Evolutionary conservation across 805 yeast genomes (phyloP).

Genomic region (Candida qinlingensis): DNA sequence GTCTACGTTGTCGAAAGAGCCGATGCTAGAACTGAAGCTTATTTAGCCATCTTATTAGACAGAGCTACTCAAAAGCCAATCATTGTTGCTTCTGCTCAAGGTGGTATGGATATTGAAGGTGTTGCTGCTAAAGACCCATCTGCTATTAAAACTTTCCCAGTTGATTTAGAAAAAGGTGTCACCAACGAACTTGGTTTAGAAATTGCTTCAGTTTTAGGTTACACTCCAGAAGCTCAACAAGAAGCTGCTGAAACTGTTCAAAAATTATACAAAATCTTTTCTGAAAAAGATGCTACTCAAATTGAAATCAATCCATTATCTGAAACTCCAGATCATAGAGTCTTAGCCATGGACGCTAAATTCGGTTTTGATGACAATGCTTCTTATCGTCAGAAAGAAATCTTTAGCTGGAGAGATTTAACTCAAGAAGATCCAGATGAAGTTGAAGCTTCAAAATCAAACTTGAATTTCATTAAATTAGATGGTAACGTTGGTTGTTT

Average conservation of each 20-base stretch:
- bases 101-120: conserved; percentile 99
- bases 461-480: conserved; percentile 93
- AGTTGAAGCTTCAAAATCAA: conserved; percentile 83
- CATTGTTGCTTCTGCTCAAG: conserved; percentile 94
- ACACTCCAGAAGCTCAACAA: conserved; percentile 66
- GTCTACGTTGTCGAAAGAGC: conserved; percentile 95
- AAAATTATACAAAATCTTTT: conserved; percentile 83
- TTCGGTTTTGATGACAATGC: conserved; percentile 98
- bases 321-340: conserved; percentile 85
- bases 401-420: conserved; percentile 93
- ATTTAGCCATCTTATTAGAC: conserved; percentile 91
- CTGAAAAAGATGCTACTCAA: conserved; percentile 93
- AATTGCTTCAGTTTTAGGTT: conserved; percentile 78
- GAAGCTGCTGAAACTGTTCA: conserved; percentile 86
- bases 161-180: conserved; percentile 75
- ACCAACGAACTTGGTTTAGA: conserved; percentile 68
- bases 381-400: conserved; percentile 88
- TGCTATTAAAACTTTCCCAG: conserved; percentile 84
- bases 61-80: conserved; percentile 86
- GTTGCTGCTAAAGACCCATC: conserved; percentile 89
- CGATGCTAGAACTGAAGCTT: conserved; percentile 91
- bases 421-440: conserved; percentile 98
- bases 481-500: conserved; percentile 98
- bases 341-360: conserved; percentile 98
- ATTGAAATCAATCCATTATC: conserved; percentile 98